Evolutionary conservation across 2,329 filamentous ascomycete species (phyloP).

Genomic region (Tolypocladium pustulatum): DNA sequence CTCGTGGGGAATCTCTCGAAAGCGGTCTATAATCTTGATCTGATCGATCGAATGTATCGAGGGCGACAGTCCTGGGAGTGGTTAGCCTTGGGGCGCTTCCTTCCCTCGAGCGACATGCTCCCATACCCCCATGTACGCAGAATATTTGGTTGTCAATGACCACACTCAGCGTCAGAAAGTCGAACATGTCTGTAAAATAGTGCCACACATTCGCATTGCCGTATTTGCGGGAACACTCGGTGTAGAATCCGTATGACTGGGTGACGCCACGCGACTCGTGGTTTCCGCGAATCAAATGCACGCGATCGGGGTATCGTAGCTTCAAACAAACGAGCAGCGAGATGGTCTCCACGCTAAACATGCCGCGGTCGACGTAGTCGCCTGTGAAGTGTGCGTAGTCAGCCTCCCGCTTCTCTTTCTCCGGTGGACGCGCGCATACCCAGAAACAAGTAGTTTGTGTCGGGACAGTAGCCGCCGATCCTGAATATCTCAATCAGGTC

Average conservation of each 20-base stretch:
- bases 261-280: slow-evolving; percentile 97
- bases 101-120: not conserved
- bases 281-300: slow-evolving; percentile 93
- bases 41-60: slow-evolving; percentile 98
- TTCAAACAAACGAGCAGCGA: slow-evolving; percentile 96
- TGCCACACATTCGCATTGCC: slow-evolving; percentile 99
- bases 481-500: slow-evolving; percentile 99
- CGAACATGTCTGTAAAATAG: slow-evolving; percentile 99
- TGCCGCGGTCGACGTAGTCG: slow-evolving; percentile 95
- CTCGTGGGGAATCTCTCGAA: slow-evolving; percentile 96
- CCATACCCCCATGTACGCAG: slow-evolving; percentile 83
- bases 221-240: slow-evolving; percentile 95
- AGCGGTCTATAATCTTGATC: slow-evolving; percentile 98
- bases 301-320: slow-evolving; percentile 88
- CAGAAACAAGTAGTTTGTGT: slow-evolving; percentile 96
- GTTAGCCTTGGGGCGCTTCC: not conserved
- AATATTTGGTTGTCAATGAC: slow-evolving; percentile 99
- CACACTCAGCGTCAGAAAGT: slow-evolving; percentile 91
- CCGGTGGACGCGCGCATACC: slow-evolving; percentile 39
- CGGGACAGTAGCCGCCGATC: slow-evolving; percentile 92
- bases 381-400: slow-evolving; percentile 37
- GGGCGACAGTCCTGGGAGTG: slow-evolving; percentile 56
- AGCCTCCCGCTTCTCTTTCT: not conserved
- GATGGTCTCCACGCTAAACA: slow-evolving; percentile 98
- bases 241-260: slow-evolving; percentile 98